Percentiles rank a stretch among this genome's conserved stretches.
Evolutionary conservation across 148 eudicot genomes (phyloP).

Genomic region (Silene conica): DNA sequence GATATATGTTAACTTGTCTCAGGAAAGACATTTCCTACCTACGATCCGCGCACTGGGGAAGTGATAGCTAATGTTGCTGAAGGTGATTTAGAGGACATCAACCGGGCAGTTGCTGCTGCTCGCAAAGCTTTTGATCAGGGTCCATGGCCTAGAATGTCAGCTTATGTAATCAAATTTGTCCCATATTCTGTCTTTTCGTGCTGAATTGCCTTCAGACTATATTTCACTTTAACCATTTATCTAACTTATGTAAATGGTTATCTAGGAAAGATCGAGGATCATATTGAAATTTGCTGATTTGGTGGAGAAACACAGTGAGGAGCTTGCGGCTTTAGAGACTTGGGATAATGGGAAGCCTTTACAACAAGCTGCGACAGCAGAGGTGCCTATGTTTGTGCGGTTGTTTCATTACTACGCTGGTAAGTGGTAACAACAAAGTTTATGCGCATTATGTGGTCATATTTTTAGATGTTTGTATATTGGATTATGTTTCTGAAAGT

Average conservation of each 20-base stretch:
- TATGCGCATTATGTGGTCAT: not conserved
- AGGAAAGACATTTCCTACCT: slow-evolving; percentile 91
- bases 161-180: slow-evolving; percentile 50
- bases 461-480: not conserved
- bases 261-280: slow-evolving; percentile 53
- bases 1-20: slow-evolving; percentile 10
- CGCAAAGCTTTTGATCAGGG: slow-evolving; percentile 97
- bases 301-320: slow-evolving; percentile 53
- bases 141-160: slow-evolving; percentile 96
- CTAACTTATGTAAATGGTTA: not conserved
- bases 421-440: slow-evolving; percentile 36
- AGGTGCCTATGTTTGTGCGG: slow-evolving; percentile 49
- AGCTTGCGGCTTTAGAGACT: slow-evolving; percentile 56
- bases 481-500: not conserved
- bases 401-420: slow-evolving; percentile 65
- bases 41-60: slow-evolving; percentile 85
- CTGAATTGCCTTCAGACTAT: not conserved
- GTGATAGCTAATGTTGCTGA: slow-evolving; percentile 81
- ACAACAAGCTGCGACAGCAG: slow-evolving; percentile 37
- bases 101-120: slow-evolving; percentile 88
- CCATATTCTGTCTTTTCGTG: not conserved
- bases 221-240: too few relatives aligned
- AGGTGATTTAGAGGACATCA: slow-evolving; percentile 74
- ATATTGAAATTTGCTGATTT: slow-evolving; percentile 56
- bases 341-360: slow-evolving; percentile 64